Evolutionary conservation across 345 rosid genomes (phyloP).

Genomic region (Aegle marmelos): DNA sequence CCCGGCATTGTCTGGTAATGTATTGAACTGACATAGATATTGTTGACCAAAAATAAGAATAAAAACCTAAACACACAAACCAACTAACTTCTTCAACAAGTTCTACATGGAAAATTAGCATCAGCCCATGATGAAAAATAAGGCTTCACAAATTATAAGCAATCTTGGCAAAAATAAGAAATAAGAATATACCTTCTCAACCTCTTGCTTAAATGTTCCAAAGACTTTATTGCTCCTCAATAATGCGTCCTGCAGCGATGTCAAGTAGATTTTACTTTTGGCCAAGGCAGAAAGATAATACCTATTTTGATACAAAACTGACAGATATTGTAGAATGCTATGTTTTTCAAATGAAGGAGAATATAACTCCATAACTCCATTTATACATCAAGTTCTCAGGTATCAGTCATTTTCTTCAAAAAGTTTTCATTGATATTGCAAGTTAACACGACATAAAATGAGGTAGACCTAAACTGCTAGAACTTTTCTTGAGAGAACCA

Average conservation of each 20-base stretch:
- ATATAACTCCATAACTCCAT: neutral
- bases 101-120: slow-evolving; percentile 28
- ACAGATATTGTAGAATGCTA: neutral
- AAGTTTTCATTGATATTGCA: neutral
- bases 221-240: slow-evolving; percentile 91
- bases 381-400: neutral
- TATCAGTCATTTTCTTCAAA: neutral
- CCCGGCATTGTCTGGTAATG: neutral
- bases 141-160: neutral
- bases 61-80: neutral
- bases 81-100: slow-evolving; percentile 77
- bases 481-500: slow-evolving; percentile 63
- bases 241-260: slow-evolving; percentile 80
- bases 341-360: neutral
- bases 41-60: neutral
- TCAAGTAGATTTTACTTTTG: neutral
- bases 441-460: neutral
- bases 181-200: slow-evolving; percentile 59
- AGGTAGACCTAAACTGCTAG: slow-evolving; percentile 79
- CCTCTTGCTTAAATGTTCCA: slow-evolving; percentile 88
- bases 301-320: neutral
- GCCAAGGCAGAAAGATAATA: neutral
- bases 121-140: neutral
- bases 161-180: neutral
- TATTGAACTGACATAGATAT: neutral